These are phyloP conservation scores for Coemansia sp. DNA, from an alignment of 192 early-diverging fungal genomes.

Conservation along the genomic window DNA sequence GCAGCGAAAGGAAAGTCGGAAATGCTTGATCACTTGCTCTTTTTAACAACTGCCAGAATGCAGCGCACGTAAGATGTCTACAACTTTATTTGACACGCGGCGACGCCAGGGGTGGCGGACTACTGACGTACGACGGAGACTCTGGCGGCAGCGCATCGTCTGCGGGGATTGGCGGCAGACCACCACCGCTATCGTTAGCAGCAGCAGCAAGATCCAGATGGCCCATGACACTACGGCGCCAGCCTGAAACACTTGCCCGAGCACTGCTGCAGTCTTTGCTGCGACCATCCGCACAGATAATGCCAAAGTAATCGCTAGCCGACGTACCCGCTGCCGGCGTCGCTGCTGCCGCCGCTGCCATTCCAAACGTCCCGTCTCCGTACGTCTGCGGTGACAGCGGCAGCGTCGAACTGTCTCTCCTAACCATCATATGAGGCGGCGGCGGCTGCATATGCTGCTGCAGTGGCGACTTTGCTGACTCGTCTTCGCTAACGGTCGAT, in stretches of 20 bases:
- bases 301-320: constrained; percentile 39
- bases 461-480: constrained; percentile 1
- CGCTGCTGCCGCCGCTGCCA: constrained; percentile 5
- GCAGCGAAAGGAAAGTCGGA: too few relatives aligned
- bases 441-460: too few relatives aligned
- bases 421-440: not conserved
- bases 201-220: constrained; percentile 24
- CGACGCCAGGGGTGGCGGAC: constrained; percentile 23
- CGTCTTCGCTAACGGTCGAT: not conserved
- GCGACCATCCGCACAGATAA: constrained; percentile 8
- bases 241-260: constrained; percentile 18
- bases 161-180: not conserved
- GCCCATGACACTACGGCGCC: constrained; percentile 37
- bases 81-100: constrained; percentile 36
- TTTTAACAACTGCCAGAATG: too few relatives aligned
- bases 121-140: constrained; percentile 18
- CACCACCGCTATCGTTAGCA: not conserved
- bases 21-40: too few relatives aligned
- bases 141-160: constrained; percentile 3
- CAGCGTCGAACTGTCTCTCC: constrained; percentile 4
- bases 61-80: too few relatives aligned
- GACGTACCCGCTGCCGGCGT: constrained; percentile 6
- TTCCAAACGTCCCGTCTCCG: not conserved
- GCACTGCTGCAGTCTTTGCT: constrained; percentile 12
- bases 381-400: constrained; percentile 14